phyloP scores from a whole-genome alignment of 371 early-diverging fungal genomes.

The Blakeslea trispora region DNA sequence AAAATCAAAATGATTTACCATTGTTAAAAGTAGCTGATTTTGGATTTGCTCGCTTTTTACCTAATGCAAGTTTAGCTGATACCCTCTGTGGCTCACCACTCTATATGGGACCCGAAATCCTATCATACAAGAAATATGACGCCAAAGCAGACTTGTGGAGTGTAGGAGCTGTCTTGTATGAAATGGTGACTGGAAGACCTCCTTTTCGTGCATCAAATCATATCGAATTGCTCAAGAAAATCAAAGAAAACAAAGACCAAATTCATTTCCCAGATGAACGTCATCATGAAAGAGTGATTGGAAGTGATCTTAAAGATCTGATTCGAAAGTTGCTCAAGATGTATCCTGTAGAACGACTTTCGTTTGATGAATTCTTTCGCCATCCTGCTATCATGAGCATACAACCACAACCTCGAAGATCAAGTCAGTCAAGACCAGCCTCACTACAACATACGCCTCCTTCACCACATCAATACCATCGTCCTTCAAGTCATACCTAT shows the following conservation, averaged over 20 bases:
- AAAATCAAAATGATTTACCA: slow-evolving; percentile 55
- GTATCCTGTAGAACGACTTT: slow-evolving; percentile 83
- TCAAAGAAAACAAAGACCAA: slow-evolving; percentile 78
- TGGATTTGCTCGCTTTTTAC: slow-evolving; percentile 92
- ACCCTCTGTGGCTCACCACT: slow-evolving; percentile 95
- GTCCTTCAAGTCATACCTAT: no score
- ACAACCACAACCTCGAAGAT: no score
- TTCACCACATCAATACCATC: no score
- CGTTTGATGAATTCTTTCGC: slow-evolving; percentile 90
- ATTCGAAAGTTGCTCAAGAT: slow-evolving; percentile 80
- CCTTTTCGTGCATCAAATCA: slow-evolving; percentile 95
- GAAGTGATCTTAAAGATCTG: slow-evolving; percentile 79
- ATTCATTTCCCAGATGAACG: slow-evolving; percentile 86
- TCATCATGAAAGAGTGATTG: slow-evolving; percentile 31
- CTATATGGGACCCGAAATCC: slow-evolving; percentile 97
- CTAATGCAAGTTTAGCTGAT: slow-evolving; percentile 82
- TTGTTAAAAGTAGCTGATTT: slow-evolving; percentile 93
- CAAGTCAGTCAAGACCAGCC: no score
- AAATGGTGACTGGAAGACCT: slow-evolving; percentile 88
- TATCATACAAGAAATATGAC: slow-evolving; percentile 90
- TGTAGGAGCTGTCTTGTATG: slow-evolving; percentile 93
- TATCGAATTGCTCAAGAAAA: slow-evolving; percentile 84
- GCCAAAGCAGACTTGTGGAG: slow-evolving; percentile 97
- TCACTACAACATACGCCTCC: no score
- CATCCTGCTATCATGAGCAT: slow-evolving; percentile 65